phyloP scores from a whole-genome alignment of 352 stramenopile species.

The Phytopythium helicoides region DNA sequence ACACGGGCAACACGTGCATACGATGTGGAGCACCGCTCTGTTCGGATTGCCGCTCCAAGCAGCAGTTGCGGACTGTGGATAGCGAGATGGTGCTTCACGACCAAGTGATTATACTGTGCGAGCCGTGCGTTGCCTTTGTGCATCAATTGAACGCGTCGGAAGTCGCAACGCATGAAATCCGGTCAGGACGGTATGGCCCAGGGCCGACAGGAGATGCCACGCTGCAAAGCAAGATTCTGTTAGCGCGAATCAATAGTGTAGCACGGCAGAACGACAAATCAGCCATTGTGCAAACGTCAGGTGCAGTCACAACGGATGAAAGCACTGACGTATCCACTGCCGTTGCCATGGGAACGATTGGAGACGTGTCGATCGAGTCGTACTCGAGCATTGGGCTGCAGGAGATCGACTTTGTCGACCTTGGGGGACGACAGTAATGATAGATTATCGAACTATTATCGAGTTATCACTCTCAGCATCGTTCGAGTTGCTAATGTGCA shows the following conservation, averaged over 20 bases:
- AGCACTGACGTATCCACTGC: no score
- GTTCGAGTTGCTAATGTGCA: no score
- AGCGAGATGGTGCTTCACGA: slow-evolving; percentile 26
- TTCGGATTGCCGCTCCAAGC: slow-evolving; percentile 16
- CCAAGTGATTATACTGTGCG: slow-evolving; percentile 21
- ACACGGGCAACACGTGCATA: slow-evolving; percentile 12
- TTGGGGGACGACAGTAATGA: no score
- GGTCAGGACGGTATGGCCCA: slow-evolving; percentile 2
- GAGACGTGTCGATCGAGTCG: no score
- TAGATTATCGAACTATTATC: no score
- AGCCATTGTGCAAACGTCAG: no score
- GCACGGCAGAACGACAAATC: no score
- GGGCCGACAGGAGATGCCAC: background rate
- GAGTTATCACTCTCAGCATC: no score
- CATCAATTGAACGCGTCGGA: slow-evolving; percentile 21
- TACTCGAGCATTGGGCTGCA: no score
- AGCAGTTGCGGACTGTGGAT: slow-evolving; percentile 15
- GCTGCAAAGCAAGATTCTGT: background rate
- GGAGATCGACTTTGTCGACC: no score
- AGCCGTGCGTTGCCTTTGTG: slow-evolving; percentile 23
- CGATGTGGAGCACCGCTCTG: slow-evolving; percentile 28
- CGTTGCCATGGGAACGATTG: no score
- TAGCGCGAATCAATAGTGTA: background rate
- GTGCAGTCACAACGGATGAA: no score
- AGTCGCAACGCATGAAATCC: slow-evolving; percentile 24